Evolutionary conservation across 129 eudicot genomes (phyloP).

Genomic region (Rutidosis leptorrhynchoides): DNA sequence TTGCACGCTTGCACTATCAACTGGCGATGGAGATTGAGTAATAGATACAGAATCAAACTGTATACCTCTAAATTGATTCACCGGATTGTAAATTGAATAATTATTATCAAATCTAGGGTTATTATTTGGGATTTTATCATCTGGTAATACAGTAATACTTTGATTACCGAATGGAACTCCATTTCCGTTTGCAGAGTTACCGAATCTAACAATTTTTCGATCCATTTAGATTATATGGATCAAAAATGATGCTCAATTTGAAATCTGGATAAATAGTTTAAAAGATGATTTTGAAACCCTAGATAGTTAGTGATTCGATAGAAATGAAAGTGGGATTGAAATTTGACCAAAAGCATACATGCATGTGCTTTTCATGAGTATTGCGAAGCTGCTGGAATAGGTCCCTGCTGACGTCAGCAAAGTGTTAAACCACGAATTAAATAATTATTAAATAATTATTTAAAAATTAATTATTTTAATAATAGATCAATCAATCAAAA

Average conservation of each 20-base stretch:
- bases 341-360: not conserved
- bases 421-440: not conserved
- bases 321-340: conserved; percentile 8
- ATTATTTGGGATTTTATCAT: conserved; percentile 17
- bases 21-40: conserved; percentile 22
- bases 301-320: not conserved
- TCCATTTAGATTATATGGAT: conserved; percentile 40
- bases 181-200: conserved; percentile 29
- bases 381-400: not conserved
- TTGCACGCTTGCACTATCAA: conserved; percentile 20
- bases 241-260: not conserved
- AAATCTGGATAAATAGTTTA: not conserved
- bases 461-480: too few relatives aligned
- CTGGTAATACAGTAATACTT: conserved; percentile 30
- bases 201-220: conserved; percentile 37
- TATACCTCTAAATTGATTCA: conserved; percentile 36
- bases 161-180: conserved; percentile 36
- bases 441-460: too few relatives aligned
- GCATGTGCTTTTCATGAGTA: not conserved
- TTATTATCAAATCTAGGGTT: conserved; percentile 31
- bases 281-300: conserved; percentile 1
- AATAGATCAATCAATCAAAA: not conserved
- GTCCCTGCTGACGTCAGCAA: conserved; percentile 4
- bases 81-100: conserved; percentile 29
- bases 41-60: conserved; percentile 35